Evolutionary conservation across 306 rosid species (phyloP), one percentile per base, ranked within the genome.

Genomic region (Medicago lupulina): DNA sequence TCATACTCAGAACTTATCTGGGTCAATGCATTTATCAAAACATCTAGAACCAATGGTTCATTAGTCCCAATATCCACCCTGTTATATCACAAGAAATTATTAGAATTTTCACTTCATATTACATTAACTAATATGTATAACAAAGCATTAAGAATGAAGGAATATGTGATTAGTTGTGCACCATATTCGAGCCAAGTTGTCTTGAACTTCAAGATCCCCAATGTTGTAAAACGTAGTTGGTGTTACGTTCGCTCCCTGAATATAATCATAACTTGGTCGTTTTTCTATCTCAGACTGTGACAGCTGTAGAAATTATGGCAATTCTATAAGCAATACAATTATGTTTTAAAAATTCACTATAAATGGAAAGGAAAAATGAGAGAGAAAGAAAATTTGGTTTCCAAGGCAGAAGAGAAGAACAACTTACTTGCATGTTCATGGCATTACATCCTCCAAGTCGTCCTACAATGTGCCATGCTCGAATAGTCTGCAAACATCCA

Each of bases 401-500:
- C 49, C 25, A 44, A 11, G 15, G 73, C 0, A 31, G 55, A 81
- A 61, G 68, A 70, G 57, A 63, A 50, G 79, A 77, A 11, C n/a
- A 15, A 38, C 79, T 78, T 82, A 91, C 98, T 81, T 94, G 97
- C 97, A 94, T 94, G 79, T 94, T 92, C 97, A 90, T 86, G 71
- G 98, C 81, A 86, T 94, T 91, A 88, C 94, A 90, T 83, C 97
- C 98, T 34, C 98, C 96, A 64, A 94, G 91, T 39, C 96, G 96
- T 59, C 93, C 97, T 39, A 94, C 38, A 41, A 94, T 87, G 82
- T 94, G 92, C 98, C 98, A 92, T 12, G 96, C 86, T 76, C 98
- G 90, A 60, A 94, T 81, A 47, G 90, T 55, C 98, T 91, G 78
- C 31, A 62, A 28, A 80, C 63, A 79, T 16, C 65, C 78, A 83